Percentiles rank a stretch among this genome's conserved stretches.
These are phyloP conservation scores for Grosmannia penicillata DNA, from an alignment of 2,329 filamentous ascomycete genomes.

Conservation along the genomic window DNA sequence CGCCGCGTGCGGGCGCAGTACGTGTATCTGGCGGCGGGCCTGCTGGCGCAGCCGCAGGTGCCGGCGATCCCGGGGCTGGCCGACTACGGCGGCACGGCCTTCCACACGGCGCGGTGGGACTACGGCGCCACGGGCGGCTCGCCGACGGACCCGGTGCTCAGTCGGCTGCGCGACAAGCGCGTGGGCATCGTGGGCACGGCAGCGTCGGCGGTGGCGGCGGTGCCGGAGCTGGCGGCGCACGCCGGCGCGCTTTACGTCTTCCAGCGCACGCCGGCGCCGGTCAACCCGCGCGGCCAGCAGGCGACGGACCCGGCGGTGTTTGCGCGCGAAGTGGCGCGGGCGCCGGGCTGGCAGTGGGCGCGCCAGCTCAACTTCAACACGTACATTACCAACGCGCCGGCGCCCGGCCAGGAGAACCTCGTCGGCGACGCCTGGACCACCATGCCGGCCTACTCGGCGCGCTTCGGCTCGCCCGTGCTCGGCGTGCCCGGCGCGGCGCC, in stretches of 20 bases:
- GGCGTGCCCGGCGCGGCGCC: neutral
- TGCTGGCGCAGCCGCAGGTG: constrained; percentile 23
- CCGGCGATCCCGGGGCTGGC: constrained; percentile 39
- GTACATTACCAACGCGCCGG: constrained; percentile 18
- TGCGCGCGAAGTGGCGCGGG: constrained; percentile 12
- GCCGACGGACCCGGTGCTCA: constrained; percentile 21
- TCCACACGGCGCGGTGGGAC: constrained; percentile 46
- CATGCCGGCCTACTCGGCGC: constrained; percentile 19
- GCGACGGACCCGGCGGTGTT: constrained; percentile 26
- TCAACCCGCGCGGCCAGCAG: constrained; percentile 22
- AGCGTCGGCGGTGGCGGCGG: constrained; percentile 29
- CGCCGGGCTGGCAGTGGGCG: constrained; percentile 32
- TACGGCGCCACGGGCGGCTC: constrained; percentile 22
- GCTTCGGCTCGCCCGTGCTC: constrained; percentile 14
- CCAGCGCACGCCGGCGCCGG: constrained; percentile 35
- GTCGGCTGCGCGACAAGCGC: constrained; percentile 28
- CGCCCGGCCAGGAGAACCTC: constrained; percentile 23
- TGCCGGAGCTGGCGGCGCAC: constrained; percentile 29
- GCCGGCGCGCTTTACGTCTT: constrained; percentile 38
- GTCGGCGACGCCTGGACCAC: constrained; percentile 34
- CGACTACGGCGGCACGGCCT: constrained; percentile 42
- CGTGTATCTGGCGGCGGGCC: constrained; percentile 22
- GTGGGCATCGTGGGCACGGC: constrained; percentile 37
- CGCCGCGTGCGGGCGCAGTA: constrained; percentile 21
- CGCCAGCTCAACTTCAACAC: constrained; percentile 29